phyloP scores from a whole-genome alignment of 2,329 filamentous ascomycete species.

The Talaromyces sp. region DNA sequence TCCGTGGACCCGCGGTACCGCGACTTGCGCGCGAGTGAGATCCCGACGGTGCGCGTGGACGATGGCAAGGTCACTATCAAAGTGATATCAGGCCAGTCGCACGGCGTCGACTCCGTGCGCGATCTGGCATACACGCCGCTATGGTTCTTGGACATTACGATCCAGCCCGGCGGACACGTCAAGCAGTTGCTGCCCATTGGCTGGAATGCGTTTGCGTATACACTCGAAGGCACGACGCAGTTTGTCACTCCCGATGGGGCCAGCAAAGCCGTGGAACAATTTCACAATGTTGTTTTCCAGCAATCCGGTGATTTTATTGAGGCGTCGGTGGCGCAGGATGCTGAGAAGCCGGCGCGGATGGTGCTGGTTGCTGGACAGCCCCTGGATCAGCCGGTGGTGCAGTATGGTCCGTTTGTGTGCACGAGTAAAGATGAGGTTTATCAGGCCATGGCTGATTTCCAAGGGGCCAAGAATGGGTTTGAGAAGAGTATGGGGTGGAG shows the following conservation, averaged over 20 bases:
- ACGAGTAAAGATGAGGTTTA: conserved; percentile 66
- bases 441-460: conserved; percentile 70
- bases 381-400: conserved; percentile 71
- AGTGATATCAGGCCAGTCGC: conserved; percentile 80
- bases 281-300: conserved; percentile 86
- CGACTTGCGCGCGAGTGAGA: conserved; percentile 72
- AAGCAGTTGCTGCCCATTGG: conserved; percentile 67
- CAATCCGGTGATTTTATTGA: conserved; percentile 70
- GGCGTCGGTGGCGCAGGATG: conserved; percentile 61
- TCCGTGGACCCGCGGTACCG: conserved; percentile 86
- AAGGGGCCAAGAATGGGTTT: conserved; percentile 68
- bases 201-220: conserved; percentile 90
- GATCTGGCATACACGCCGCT: conserved; percentile 94
- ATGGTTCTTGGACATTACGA: conserved; percentile 83
- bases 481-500: conserved; percentile 73
- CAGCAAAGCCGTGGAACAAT: conserved; percentile 44
- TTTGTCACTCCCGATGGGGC: conserved; percentile 48
- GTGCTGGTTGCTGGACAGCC: conserved; percentile 73
- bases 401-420: conserved; percentile 82
- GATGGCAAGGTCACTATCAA: conserved; percentile 72
- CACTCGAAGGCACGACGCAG: conserved; percentile 64
- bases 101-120: conserved; percentile 78
- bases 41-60: conserved; percentile 67
- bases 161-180: conserved; percentile 72
- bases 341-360: conserved; percentile 48